Conservation (phyloP, 257 asterid genomes). For the Solanum acaule region DNA sequence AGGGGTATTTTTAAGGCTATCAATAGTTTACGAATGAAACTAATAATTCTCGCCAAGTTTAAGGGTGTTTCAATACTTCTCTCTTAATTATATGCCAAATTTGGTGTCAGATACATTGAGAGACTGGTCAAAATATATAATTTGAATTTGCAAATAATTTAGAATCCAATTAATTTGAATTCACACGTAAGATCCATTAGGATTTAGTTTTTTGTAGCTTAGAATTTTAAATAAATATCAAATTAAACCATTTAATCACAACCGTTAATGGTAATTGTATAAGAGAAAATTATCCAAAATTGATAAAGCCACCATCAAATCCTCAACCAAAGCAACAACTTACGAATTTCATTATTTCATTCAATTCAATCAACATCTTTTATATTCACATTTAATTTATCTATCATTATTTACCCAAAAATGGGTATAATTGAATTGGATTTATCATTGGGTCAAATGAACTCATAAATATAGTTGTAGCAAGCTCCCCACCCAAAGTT, state of each 20-base stretch:
- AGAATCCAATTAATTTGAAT: neutral
- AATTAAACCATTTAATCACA: neutral
- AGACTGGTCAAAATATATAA: neutral
- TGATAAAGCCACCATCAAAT: neutral
- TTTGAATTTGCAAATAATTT: neutral
- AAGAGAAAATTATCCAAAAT: neutral
- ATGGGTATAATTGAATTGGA: neutral
- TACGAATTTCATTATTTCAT: neutral
- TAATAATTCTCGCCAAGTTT: no score
- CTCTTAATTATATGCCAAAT: neutral
- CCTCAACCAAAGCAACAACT: neutral
- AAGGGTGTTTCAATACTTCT: no score
- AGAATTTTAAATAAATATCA: neutral
- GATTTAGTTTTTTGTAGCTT: no score
- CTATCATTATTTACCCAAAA: neutral
- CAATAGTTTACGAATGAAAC: no score
- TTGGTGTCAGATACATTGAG: neutral
- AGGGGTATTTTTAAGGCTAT: no score
- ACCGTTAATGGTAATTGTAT: neutral
- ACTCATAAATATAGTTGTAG: neutral
- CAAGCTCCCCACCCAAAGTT: neutral
- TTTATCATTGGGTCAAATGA: neutral
- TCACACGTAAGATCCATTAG: neutral
- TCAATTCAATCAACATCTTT: neutral
- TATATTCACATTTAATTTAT: no score